These are phyloP conservation scores for Emergomyces africanus DNA, from an alignment of 2,329 filamentous ascomycete species.

Conservation along the genomic window DNA sequence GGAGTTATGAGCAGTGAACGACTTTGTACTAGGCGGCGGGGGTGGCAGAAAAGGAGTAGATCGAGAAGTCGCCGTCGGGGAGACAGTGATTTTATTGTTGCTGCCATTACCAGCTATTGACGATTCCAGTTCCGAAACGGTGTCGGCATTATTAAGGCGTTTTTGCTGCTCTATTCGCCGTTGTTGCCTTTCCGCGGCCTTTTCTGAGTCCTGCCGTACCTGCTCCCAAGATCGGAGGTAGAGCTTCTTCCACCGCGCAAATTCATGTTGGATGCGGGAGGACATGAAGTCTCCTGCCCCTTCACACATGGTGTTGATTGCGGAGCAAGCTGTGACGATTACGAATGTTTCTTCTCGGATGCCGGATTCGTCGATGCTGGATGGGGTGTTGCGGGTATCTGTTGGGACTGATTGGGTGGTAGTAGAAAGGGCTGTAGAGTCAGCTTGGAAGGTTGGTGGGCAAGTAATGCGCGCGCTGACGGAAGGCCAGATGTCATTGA, in stretches of 20 bases:
- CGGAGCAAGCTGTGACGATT: conserved; percentile 54
- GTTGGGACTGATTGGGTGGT: conserved; percentile 22
- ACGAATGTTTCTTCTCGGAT: conserved; percentile 38
- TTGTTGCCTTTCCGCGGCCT: conserved; percentile 22
- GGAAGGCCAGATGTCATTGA: conserved; percentile 86
- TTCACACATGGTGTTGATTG: conserved; percentile 55
- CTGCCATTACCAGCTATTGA: neutral
- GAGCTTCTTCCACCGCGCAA: conserved; percentile 29
- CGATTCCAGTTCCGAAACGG: neutral
- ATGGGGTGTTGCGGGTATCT: conserved; percentile 40
- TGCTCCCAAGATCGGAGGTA: conserved; percentile 28
- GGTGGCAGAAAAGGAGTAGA: conserved; percentile 1
- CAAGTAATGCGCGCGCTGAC: conserved; percentile 34
- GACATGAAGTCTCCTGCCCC: conserved; percentile 70
- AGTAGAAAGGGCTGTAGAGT: conserved; percentile 27
- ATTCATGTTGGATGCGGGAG: conserved; percentile 61
- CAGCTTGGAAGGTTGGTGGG: conserved; percentile 43
- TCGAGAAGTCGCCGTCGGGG: neutral
- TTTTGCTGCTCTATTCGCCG: conserved; percentile 10
- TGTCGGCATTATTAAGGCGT: neutral
- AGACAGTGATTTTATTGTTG: neutral
- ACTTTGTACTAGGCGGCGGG: conserved; percentile 12
- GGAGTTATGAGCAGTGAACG: conserved; percentile 28
- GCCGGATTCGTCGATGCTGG: conserved; percentile 13
- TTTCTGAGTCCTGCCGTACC: conserved; percentile 26